Base-by-base conservation (phyloP, 768 basidiomycete genomes). In the Sarcomyxa edulis region DNA sequence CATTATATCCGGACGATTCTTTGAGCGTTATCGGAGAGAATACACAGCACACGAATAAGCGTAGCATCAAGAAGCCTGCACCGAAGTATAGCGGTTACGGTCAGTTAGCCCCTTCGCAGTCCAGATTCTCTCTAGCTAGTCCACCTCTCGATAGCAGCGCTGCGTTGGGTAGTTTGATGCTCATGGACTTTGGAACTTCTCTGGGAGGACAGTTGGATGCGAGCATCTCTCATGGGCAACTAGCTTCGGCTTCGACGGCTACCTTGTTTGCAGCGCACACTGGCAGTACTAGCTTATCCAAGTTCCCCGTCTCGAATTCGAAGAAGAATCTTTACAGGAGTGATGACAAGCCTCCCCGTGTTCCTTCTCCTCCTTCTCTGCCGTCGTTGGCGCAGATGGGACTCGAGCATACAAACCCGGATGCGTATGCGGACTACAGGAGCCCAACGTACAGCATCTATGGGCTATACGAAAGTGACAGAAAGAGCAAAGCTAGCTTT, bases 401-500 rank as follows among this genome's bases (percentile, higher is more conserved):
- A 34, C 54, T 88, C 52, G 71, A 75, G 31, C 81, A 83, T 44
- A 57, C 62, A 2, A 74, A 83, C 40, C 72, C 75, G 4, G 73
- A 79, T 37, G 78, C 69, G 3, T 84, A 73, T 56, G 72, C 65
- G 5, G 75, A 74, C 33, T 88, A 89, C 44, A 68, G 78, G 44
- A 86, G 86, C 50, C 84, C 87, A 12, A 89, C 87, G 5, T 89
- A 89, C 48, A 90, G 86, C 54, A 74, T 90, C 39, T 89, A 83
- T 51, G 81, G 81, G 27, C 48, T 87, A 47, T 88, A 88, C 51
- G 81, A 76, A 37, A 30, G 42, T 19, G 78, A 79, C 30, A 61
- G 76, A 47, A 84, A 75, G 61, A 78, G 78, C 35, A n/a, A n/a
- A n/a, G n/a, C n/a, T n/a, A n/a, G n/a, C n/a, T n/a, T n/a, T n/a